Base-by-base conservation (phyloP, 176 grass and related monocot species). In the Phoenix roebelenii region DNA sequence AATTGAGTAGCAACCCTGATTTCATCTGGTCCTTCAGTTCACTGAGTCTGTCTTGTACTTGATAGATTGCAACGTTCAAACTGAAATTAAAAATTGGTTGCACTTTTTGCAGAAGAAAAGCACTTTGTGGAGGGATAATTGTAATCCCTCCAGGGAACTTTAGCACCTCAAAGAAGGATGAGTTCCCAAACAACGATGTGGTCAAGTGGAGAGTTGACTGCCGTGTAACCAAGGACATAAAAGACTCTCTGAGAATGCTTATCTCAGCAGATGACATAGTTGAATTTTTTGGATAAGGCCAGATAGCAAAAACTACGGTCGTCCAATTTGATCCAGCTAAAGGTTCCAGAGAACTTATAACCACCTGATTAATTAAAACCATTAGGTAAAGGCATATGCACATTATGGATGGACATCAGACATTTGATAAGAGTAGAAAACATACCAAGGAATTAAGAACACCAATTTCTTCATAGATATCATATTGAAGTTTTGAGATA, bases 61-160 rank as follows among this genome's bases (percentile, higher is more conserved):
- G 20, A 66, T 74, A 73, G 66, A 89, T 89, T 15, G 86, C 77
- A 60, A 84, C 89, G 56, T 95, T 89, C 67, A 95, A 68, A 62
- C 70, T 86, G 64, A 95, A 95, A 82, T 79, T 95, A 72, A 95
- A 89, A 52, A 82, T 72, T 51, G 80, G 79, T 57, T 87, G 73
- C 18, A 80, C 86, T 53, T 83, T 89, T 68, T 89, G 80, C 50
- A 74, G 68, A 80, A 87, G 90, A 76, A 90, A 95, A 54, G 75
- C 83, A 76, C 66, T 72, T 69, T 89, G 90, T 32, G 73, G 74
- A 78, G 86, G 85, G 64, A 89, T 95, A 77, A 95, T 90, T 66
- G 90, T 90, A 22, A 95, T 90, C 77, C 90, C 90, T 29, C 86
- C 80, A 67, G 80, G 90, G 60, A 89, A 95, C 60, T 80, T 95